Evolutionary conservation across 2,329 filamentous ascomycete species (phyloP), one percentile per base, ranked within the genome.

Genomic region (Huntiella decipiens): DNA sequence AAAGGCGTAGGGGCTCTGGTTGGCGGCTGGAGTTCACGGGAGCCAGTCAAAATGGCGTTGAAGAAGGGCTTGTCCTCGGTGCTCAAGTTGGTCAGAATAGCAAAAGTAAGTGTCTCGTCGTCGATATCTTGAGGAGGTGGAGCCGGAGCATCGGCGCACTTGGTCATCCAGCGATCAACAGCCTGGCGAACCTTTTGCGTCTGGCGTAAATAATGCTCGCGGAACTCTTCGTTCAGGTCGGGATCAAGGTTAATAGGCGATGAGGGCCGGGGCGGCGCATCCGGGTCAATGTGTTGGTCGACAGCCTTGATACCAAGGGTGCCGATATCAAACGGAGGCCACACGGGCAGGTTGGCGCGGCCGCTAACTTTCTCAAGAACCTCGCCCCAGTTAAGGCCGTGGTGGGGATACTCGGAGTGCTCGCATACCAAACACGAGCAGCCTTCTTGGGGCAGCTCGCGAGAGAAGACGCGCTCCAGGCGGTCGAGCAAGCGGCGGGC

Each of bases 361-460:
- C 88, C 88, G 52, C 85, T 91, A 10, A 94, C 86, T 57, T 87
- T 78, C 61, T 98, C 91, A 17, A 98, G 64, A 10, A 96, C 86
- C 58, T 96, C 88, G 7, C 91, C 88, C 88, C 88, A 98, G 51
- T 84, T 91, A 28, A 95, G 68, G 2, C 86, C 87, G 46, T 69
- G 71, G 51, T 77, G 73, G 12, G 79, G 72, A 34, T 77, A 70
- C 34, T 73, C 64, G 3, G 63, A 63, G 10, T 63, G 66, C 40
- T 79, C 74, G 57, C 88, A 96, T 68, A 95, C 83, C 47, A 91
- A 67, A 59, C 88, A 96, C 38, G 69, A 66, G 58, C 88, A 96
- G n/a, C 79, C 77, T 55, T 94, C 78, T 0, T 77, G 77, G 0
- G 87, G 87, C 33, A 98, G 78, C 56, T 96, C 88, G 50, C 91